A percentile compares a stretch with the other conserved stretches of the same genome.
phyloP scores from a whole-genome alignment of 306 rosid genomes.

The Malus fusca region DNA sequence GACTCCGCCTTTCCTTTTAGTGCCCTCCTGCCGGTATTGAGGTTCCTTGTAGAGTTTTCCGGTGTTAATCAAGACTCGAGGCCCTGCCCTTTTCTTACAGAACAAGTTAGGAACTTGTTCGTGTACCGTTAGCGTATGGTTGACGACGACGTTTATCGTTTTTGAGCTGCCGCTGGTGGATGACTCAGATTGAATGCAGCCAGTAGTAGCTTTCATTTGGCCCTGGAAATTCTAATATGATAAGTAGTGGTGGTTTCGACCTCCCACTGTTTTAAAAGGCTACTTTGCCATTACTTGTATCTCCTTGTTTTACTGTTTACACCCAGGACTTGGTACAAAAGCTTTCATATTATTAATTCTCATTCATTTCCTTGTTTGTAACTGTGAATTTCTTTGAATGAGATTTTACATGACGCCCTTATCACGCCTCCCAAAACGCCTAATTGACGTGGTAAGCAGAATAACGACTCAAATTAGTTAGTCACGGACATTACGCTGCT shows the following conservation, averaged over 20 bases:
- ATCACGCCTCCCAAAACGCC: neutral
- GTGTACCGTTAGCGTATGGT: neutral
- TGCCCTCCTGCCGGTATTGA: neutral
- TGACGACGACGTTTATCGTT: neutral
- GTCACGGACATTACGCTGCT: no score
- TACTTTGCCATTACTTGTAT: neutral
- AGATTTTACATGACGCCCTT: no score
- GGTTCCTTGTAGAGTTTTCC: slow-evolving; percentile 3
- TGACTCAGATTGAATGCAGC: neutral
- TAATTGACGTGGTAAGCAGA: neutral
- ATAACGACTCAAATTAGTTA: neutral
- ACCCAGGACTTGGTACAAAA: neutral
- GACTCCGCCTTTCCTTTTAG: slow-evolving; percentile 48
- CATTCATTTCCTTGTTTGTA: slow-evolving; percentile 9
- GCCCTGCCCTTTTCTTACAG: neutral
- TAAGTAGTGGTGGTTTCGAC: neutral
- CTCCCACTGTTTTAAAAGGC: neutral
- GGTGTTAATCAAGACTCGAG: neutral
- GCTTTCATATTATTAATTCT: neutral
- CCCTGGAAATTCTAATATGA: neutral
- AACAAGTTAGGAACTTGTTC: neutral
- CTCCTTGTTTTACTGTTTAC: neutral
- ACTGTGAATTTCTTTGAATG: slow-evolving; percentile 11
- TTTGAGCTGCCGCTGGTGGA: neutral
- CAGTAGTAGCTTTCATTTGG: neutral